A percentile compares a stretch with the other conserved stretches of the same genome.
phyloP scores from a whole-genome alignment of 2,329 filamentous ascomycete genomes.

The Phialocephala subalpina region DNA sequence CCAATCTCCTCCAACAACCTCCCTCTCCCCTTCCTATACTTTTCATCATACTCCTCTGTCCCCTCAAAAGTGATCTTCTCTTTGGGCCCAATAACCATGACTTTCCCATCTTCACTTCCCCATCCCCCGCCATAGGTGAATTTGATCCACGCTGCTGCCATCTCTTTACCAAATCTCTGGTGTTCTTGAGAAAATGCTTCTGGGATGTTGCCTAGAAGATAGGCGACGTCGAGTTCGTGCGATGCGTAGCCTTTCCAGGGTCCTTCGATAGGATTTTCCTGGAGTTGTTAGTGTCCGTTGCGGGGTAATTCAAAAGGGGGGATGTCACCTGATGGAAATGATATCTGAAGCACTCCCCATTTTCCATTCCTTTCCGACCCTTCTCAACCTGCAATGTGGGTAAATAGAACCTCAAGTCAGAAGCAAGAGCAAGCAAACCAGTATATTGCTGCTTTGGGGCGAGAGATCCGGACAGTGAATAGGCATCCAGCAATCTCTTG shows the following conservation, averaged over 20 bases:
- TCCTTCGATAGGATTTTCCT: slow-evolving; percentile 26
- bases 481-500: slow-evolving; percentile 18
- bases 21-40: slow-evolving; percentile 20
- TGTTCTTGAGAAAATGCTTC: background rate
- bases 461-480: slow-evolving; percentile 1
- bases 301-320: background rate
- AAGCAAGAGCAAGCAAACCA: slow-evolving; percentile 19
- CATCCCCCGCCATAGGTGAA: slow-evolving; percentile 23
- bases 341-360: slow-evolving; percentile 16
- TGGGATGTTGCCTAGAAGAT: slow-evolving; percentile 25
- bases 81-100: slow-evolving; percentile 24
- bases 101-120: slow-evolving; percentile 9
- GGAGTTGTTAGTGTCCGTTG: background rate
- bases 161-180: slow-evolving; percentile 21
- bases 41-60: slow-evolving; percentile 15
- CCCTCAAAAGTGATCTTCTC: slow-evolving; percentile 16
- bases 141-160: slow-evolving; percentile 22
- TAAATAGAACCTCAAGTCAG: slow-evolving; percentile 31
- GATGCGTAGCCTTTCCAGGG: slow-evolving; percentile 19
- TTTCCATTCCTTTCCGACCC: slow-evolving; percentile 8
- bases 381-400: slow-evolving; percentile 16
- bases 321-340: slow-evolving; percentile 26
- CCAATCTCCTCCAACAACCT: slow-evolving; percentile 25
- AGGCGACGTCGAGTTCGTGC: slow-evolving; percentile 32
- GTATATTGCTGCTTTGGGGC: slow-evolving; percentile 20